A percentile compares a stretch with the other conserved stretches of the same genome.
phyloP scores from a whole-genome alignment of 495 filamentous ascomycete genomes.

The Copromyces sp. region DNA sequence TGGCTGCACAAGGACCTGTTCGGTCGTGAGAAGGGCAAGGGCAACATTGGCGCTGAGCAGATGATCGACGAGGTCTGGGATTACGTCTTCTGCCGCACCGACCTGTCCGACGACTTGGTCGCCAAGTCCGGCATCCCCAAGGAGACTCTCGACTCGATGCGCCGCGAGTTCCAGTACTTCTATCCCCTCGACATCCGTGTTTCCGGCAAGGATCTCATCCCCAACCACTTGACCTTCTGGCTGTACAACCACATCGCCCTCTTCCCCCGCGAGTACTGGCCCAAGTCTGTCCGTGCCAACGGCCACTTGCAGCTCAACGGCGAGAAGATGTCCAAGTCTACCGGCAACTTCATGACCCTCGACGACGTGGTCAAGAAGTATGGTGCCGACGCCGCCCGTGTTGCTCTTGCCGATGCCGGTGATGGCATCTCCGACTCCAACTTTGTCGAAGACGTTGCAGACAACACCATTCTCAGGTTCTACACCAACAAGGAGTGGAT shows the following conservation, averaged over 20 bases:
- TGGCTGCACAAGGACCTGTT: constrained; percentile 70
- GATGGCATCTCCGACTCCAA: constrained; percentile 95
- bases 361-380: constrained; percentile 81
- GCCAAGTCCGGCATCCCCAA: constrained; percentile 56
- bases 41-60: constrained; percentile 63
- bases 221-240: constrained; percentile 91
- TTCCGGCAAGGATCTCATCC: constrained; percentile 79
- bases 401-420: constrained; percentile 89
- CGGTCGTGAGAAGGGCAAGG: constrained; percentile 57
- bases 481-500: constrained; percentile 86
- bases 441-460: constrained; percentile 90
- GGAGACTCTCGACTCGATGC: constrained; percentile 62
- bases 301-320: constrained; percentile 91
- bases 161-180: constrained; percentile 91
- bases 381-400: constrained; percentile 83
- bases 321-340: constrained; percentile 94
- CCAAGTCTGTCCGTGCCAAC: constrained; percentile 70
- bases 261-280: constrained; percentile 81
- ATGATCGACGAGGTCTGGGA: constrained; percentile 98
- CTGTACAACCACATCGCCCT: constrained; percentile 90
- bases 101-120: constrained; percentile 52
- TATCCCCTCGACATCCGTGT: constrained; percentile 84
- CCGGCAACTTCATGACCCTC: constrained; percentile 91
- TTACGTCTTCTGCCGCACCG: constrained; percentile 62
- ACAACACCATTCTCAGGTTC: constrained; percentile 78